Percentiles rank a stretch among this genome's conserved stretches.
phyloP scores from a whole-genome alignment of 257 asterid species.

The Penstemon eatonii region DNA sequence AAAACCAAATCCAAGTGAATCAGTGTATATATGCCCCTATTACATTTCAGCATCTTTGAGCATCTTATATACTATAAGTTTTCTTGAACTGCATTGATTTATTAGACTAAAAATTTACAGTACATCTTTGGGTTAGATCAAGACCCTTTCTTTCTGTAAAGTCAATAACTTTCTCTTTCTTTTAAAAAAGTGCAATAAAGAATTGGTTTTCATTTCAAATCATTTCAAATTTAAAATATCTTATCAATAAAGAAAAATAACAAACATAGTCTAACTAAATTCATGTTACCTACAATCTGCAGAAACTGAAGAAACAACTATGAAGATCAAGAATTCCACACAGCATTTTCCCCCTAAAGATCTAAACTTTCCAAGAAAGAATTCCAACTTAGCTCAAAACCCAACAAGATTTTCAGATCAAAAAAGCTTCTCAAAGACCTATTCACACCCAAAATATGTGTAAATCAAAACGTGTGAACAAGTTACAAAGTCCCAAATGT shows the following conservation, averaged over 20 bases:
- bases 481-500: conserved; percentile 16
- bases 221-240: conserved; percentile 31
- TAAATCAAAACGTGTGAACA: conserved; percentile 26
- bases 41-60: conserved; percentile 16
- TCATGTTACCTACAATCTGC: conserved; percentile 35
- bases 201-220: conserved; percentile 34
- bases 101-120: neutral
- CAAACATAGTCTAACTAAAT: conserved; percentile 25
- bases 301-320: conserved; percentile 23
- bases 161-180: conserved; percentile 14
- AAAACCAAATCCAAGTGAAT: neutral
- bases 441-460: conserved; percentile 6
- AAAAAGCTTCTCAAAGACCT: conserved; percentile 26
- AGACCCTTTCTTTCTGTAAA: conserved; percentile 26
- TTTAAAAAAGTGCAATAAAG: conserved; percentile 32
- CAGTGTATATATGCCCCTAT: neutral
- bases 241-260: neutral
- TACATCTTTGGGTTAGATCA: conserved; percentile 19
- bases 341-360: conserved; percentile 37
- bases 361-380: conserved; percentile 34
- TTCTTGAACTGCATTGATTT: conserved; percentile 1
- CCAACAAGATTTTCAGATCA: conserved; percentile 31
- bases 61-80: neutral
- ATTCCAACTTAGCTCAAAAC: conserved; percentile 20
- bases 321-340: conserved; percentile 30